A percentile compares a stretch with the other conserved stretches of the same genome.
These are phyloP conservation scores for Camillea tinctor DNA, from an alignment of 2,329 filamentous ascomycete species.

Conservation along the genomic window DNA sequence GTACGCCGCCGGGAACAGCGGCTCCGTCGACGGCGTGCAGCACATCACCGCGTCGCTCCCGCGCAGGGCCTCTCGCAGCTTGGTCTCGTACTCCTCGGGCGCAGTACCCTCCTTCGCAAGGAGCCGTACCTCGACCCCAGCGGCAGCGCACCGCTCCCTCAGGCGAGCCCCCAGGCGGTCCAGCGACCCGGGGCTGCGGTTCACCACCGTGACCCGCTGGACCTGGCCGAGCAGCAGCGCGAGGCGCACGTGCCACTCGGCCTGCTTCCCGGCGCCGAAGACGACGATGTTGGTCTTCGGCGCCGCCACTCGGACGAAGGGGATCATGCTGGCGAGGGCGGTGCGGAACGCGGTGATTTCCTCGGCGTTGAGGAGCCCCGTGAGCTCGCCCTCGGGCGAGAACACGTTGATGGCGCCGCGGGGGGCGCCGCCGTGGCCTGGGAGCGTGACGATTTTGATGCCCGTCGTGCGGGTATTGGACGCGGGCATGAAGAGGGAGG, in stretches of 20 bases:
- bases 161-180: conserved; percentile 37
- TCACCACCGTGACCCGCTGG: conserved; percentile 30
- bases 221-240: conserved; percentile 52
- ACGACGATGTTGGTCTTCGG: conserved; percentile 47
- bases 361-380: conserved; percentile 64
- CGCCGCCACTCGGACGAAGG: conserved; percentile 51
- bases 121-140: conserved; percentile 44
- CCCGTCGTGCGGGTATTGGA: conserved; percentile 3
- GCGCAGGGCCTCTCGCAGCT: conserved; percentile 55
- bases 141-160: conserved; percentile 31
- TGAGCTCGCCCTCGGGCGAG: conserved; percentile 20
- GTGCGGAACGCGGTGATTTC: conserved; percentile 70
- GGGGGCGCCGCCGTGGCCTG: conserved; percentile 27
- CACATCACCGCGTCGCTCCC: conserved; percentile 62
- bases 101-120: conserved; percentile 2
- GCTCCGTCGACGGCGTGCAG: conserved; percentile 56
- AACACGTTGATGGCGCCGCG: conserved; percentile 24
- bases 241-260: conserved; percentile 69
- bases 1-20: conserved; percentile 56
- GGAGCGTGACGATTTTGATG: conserved; percentile 5
- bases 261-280: conserved; percentile 70
- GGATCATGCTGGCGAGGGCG: conserved; percentile 60
- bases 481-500: conserved; percentile 6
- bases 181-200: conserved; percentile 22
- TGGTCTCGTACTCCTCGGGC: conserved; percentile 3